A percentile compares a stretch with the other conserved stretches of the same genome.
Conservation (phyloP, 768 basidiomycete species). For the Bullera alba region DNA sequence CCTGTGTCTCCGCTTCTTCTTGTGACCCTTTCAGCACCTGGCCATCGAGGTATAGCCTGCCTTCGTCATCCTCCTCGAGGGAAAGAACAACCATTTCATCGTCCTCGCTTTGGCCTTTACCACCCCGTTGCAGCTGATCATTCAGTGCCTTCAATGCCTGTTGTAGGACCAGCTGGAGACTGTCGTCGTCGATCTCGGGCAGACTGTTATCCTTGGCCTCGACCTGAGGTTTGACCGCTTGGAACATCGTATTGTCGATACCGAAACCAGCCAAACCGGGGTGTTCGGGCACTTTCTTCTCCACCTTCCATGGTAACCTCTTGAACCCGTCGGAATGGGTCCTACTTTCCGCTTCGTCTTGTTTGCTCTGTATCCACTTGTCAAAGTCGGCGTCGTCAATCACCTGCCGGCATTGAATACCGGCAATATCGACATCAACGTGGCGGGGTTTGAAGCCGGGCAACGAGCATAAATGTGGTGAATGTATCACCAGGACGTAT, state of each 20-base stretch:
- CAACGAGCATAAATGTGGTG: conserved; percentile 85
- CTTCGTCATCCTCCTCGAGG: not conserved
- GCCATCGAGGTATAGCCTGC: not conserved
- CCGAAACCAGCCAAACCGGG: no score
- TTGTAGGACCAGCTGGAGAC: not conserved
- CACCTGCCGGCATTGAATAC: conserved; percentile 35
- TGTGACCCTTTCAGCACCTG: no score
- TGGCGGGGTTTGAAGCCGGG: conserved; percentile 66
- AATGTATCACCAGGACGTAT: conserved; percentile 89
- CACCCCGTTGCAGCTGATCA: not conserved
- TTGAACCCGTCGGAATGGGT: not conserved
- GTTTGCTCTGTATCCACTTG: conserved; percentile 10
- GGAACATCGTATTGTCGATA: no score
- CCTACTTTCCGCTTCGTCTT: no score
- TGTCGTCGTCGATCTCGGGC: not conserved
- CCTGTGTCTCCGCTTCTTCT: no score
- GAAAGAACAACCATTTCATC: not conserved
- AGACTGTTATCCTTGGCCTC: no score
- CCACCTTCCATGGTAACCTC: not conserved
- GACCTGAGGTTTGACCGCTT: no score
- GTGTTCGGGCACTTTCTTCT: not conserved
- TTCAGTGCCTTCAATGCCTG: not conserved
- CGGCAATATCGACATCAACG: conserved; percentile 19
- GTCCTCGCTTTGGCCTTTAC: not conserved
- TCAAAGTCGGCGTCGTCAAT: conserved; percentile 26